Base-by-base conservation (phyloP, 805 yeast species). In the Candida sphagnicola region DNA sequence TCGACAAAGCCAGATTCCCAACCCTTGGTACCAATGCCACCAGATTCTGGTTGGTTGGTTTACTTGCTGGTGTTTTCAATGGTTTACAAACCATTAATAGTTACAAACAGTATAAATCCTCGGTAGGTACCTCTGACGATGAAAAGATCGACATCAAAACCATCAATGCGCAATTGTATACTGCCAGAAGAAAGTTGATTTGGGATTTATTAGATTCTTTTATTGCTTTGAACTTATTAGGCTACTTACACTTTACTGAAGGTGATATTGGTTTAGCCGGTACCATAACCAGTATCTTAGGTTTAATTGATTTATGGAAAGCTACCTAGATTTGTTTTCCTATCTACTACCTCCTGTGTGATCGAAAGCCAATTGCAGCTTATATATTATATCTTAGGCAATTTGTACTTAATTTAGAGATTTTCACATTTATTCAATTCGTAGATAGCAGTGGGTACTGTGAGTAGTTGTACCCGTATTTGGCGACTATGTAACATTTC, bases 221-320 rank as follows among this genome's bases (percentile, higher is more conserved):
- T 45, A 82, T 90, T 52, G 95, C 93, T 10, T 65, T 82, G 55
- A 80, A 84, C 60, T 76, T 80, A 38, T 74, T 85, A 60, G 71
- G 75, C 41, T 64, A 69, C 61, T 65, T 84, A 50, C 70, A 70
- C 49, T 67, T 78, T 51, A 77, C 80, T 56, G 96, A 90, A 50
- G 93, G 95, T 35, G 72, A 80, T 30, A 77, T 88, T 36, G 96
- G 95, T 26, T 64, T 81, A 41, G 88, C 93, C 28, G 98, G 98
- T 56, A 74, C 84, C 18, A 64, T 85, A 42, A 88, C 97, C 23
- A 83, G 95, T 28, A 43, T 80, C 35, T 68, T 88, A 61, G 96
- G 95, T 31, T 67, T 88, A 38, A 77, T 74, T 56, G 89, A 84
- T 51, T 55, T 80, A 48, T 82, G 95, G 95, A 65, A 57, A n/a